Evolutionary conservation across 495 filamentous ascomycete species (phyloP).

Genomic region (Hypoxylon intermedium): DNA sequence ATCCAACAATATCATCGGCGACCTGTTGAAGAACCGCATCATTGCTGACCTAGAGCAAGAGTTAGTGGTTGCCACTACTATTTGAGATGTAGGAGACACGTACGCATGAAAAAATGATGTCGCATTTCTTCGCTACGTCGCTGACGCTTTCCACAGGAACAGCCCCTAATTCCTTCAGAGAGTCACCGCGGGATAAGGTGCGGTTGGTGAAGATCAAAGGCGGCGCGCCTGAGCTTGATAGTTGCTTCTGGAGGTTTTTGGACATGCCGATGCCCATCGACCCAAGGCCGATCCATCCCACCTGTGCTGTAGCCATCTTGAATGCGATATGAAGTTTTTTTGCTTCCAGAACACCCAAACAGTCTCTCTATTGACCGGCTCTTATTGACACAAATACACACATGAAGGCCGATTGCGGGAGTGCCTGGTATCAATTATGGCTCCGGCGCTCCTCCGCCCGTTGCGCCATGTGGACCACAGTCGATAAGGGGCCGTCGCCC

Average conservation of each 20-base stretch:
- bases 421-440: too few relatives aligned
- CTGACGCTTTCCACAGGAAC: slow-evolving; percentile 57
- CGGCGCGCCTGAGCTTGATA: slow-evolving; percentile 58
- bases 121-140: slow-evolving; percentile 63
- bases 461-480: too few relatives aligned
- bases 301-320: slow-evolving; percentile 55
- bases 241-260: slow-evolving; percentile 70
- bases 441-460: too few relatives aligned
- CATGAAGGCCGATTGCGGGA: too few relatives aligned
- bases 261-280: slow-evolving; percentile 81
- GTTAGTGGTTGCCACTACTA: not conserved
- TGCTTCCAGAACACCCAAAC: not conserved
- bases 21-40: slow-evolving; percentile 67
- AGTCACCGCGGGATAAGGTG: slow-evolving; percentile 56
- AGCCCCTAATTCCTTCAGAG: slow-evolving; percentile 57
- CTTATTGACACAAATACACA: not conserved
- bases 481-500: too few relatives aligned
- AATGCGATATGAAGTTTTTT: not conserved
- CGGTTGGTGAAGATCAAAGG: slow-evolving; percentile 74
- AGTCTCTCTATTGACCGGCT: not conserved
- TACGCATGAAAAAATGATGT: slow-evolving; percentile 76
- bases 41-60: not conserved
- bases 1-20: slow-evolving; percentile 55
- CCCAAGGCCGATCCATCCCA: slow-evolving; percentile 77
- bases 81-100: slow-evolving; percentile 34